Evolutionary conservation across 306 rosid species (phyloP), one percentile per base, ranked within the genome.

Genomic region (Bauhinia variegata): DNA sequence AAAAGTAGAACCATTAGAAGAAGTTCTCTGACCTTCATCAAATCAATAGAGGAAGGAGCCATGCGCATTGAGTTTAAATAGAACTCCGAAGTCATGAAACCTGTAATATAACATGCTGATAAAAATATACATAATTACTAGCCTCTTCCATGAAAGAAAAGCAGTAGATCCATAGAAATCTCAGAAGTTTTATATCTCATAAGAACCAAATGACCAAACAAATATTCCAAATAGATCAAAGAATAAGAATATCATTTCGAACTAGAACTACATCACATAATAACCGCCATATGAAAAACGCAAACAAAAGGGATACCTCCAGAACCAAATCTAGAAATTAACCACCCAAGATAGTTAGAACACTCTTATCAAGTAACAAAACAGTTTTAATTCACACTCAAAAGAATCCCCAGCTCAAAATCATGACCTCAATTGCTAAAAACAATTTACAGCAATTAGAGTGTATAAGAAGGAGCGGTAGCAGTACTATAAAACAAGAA

Each of bases 11-110:
- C 49, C 49, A 41, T 39, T 37, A 11, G 50, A 30, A 46, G 42
- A 60, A 18, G 65, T 16, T 48, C 19, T 37, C 50, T 60, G 34
- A 60, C 65, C 51, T 60, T 60, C 33, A 19, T 46, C 13, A 60
- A 39, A 28, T 38, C 38, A 60, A 41, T 12, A 17, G 48, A 28
- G 32, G n/a, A 39, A 37, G 42, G 42, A 12, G 50, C 49, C 15
- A 41, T 32, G 5, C 13, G 16, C 65, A 60, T 16, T 60, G 19
- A 4, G 48, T 17, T 39, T 11, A 4, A 55, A 38, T 2, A 14
- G 18, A 17, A 60, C 13, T 39, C 11, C 12, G 33, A n/a, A 39
- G 49, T 41, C 17, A 6, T 11, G 17, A 31, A 39, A 16, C 11
- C 49, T 32, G 18, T 46, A 13, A 37, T 18, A 6, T 23, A 58